Percentiles rank a stretch among this genome's conserved stretches.
Conservation (phyloP, 2,329 filamentous ascomycete genomes). For the Phoma sp. region DNA sequence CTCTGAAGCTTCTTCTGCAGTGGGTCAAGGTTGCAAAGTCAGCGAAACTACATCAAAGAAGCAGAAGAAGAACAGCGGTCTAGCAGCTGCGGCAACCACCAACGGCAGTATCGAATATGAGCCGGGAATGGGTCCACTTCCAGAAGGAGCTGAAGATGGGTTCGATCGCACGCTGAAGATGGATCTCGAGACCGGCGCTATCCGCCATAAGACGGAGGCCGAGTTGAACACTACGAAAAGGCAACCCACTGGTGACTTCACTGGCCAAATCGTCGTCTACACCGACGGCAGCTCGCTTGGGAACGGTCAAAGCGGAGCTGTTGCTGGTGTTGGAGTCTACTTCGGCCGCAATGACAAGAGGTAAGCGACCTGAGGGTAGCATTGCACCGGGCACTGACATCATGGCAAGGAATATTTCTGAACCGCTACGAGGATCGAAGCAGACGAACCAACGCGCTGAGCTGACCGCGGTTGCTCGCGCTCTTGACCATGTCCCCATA, state of each 20-base stretch:
- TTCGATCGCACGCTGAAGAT: conserved; percentile 66
- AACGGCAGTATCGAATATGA: conserved; percentile 40
- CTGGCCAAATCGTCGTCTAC: conserved; percentile 63
- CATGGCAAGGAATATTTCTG: conserved; percentile 70
- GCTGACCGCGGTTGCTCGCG: conserved; percentile 83
- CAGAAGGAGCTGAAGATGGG: conserved; percentile 62
- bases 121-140: conserved; percentile 62
- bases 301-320: conserved; percentile 62
- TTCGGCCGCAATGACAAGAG: conserved; percentile 65
- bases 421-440: conserved; percentile 71
- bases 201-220: conserved; percentile 61
- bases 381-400: conserved; percentile 1
- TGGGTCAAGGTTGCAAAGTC: conserved; percentile 19
- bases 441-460: conserved; percentile 99
- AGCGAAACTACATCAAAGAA: conserved; percentile 43
- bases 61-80: conserved; percentile 42
- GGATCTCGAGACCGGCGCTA: conserved; percentile 59
- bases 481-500: conserved; percentile 74
- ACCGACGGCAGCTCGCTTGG: conserved; percentile 67
- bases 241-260: conserved; percentile 51
- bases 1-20: conserved; percentile 33
- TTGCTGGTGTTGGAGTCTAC: conserved; percentile 68
- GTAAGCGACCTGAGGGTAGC: conserved; percentile 44
- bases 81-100: conserved; percentile 12
- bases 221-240: conserved; percentile 56